Evolutionary conservation across 805 yeast genomes (phyloP), one percentile per base, ranked within the genome.

Genomic region (Ogataea pini): DNA sequence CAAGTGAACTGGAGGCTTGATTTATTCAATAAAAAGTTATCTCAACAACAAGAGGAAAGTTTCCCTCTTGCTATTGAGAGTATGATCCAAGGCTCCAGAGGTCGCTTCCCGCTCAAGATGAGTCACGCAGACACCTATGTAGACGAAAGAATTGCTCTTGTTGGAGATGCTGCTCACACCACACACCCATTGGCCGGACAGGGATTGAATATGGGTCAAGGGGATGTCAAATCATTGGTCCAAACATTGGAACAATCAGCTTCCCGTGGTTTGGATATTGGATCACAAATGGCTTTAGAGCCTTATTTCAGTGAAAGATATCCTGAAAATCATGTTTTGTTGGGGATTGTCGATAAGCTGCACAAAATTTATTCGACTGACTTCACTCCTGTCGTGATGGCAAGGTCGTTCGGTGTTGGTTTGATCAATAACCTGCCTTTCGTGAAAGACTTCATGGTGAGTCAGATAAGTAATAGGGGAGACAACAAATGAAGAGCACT

Each of bases 121-220:
- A 82, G 90, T 17, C 97, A 94, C 63, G 96, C 96, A 2, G 98
- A 94, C 61, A 79, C 86, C 1, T 94, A 94, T 63, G 82, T 89
- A 16, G 81, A 81, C 2, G 91, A 87, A 3, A 75, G 98, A 56
- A 77, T 92, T 25, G 98, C 97, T 0, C 71, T 94, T n/a, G 87
- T 92, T 8, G 99, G 99, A 20, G 99, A 94, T 68, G 98, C 99
- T 1, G 98, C 98, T 0, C 99, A 94, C 60, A 86, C 97, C 0
- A 89, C 96, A 1, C 98, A 94, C 65, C 99, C 99, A 2, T 74
- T 94, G 50, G 97, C 97, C 3, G 99, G 99, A 8, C 99, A 94
- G 69, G 99, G 99, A 20, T 77, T 94, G 48, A 94, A 94, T 67
- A 90, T 92, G 96, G 99, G 99, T 17, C 97, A 91, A 65, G 84